phyloP scores from a whole-genome alignment of 352 stramenopile species.

The Plasmopara halstedii region DNA sequence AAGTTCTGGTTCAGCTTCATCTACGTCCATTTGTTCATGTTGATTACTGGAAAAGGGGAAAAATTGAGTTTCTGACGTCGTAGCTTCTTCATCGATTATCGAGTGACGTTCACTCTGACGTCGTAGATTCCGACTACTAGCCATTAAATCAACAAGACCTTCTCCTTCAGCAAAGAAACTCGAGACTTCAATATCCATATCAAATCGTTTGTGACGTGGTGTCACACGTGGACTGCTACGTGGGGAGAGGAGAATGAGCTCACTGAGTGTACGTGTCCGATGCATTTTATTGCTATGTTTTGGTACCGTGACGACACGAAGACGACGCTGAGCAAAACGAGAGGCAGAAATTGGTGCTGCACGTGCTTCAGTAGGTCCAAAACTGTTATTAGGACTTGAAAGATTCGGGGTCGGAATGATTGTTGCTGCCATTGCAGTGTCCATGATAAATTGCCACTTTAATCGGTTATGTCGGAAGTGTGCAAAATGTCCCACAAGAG shows the following conservation, averaged over 20 bases:
- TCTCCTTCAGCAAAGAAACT: conserved; percentile 62
- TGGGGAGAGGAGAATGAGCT: conserved; percentile 69
- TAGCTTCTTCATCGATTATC: conserved; percentile 19
- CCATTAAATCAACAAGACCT: conserved; percentile 56
- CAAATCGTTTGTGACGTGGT: conserved; percentile 57
- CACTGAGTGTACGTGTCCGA: conserved; percentile 62
- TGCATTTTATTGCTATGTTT: conserved; percentile 84
- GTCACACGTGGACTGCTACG: conserved; percentile 50
- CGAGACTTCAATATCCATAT: conserved; percentile 83
- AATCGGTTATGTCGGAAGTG: conserved; percentile 3
- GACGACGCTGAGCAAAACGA: conserved; percentile 48
- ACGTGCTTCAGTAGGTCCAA: conserved; percentile 4
- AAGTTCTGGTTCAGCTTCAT: conserved; percentile 24
- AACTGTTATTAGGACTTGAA: conserved; percentile 24
- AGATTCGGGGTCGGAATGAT: conserved; percentile 18
- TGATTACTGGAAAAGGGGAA: conserved; percentile 13
- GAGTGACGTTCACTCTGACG: conserved; percentile 25
- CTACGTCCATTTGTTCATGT: conserved; percentile 24
- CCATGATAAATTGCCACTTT: no score
- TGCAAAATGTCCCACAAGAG: conserved; percentile 1
- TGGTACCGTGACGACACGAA: conserved; percentile 78
- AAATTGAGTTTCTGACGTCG: conserved; percentile 6
- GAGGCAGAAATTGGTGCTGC: conserved; percentile 17
- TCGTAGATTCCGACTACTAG: conserved; percentile 10
- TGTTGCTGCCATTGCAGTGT: conserved; percentile 16